Base-by-base conservation (phyloP, 192 early-diverging fungal genomes). In the Lunasporangiospora selenospora region DNA sequence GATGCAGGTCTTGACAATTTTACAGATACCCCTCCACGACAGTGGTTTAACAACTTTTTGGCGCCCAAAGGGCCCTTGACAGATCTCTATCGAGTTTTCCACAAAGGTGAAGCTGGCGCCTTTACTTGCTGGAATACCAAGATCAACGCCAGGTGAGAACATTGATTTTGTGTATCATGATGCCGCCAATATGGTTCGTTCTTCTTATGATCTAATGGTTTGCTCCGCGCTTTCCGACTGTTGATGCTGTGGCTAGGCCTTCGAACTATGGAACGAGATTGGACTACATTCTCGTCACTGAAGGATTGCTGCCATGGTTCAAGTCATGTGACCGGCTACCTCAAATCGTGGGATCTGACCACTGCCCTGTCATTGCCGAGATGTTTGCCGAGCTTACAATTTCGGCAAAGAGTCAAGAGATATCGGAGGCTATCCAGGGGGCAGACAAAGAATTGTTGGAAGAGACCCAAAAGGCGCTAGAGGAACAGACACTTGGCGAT, bases 101-200 rank as follows among this genome's bases (percentile, higher is more conserved):
- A 89, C 50, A 87, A 89, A 16, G 73, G 66, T 40, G 59, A 75
- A 30, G 48, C 55, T 42, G 81, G 80, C 9, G 81, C 83, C 31
- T 86, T 65, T 67, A 86, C 84, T 4, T 83, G 81, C 57, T 94
- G 92, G 92, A 93, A 91, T 62, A 84, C 88, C 6, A 75, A 81
- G 47, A 81, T 88, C 24, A 86, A 91, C 61, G 90, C 87, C 37
- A 80, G 89, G 87, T 81, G 61, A 49, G 13, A 1, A 3, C 8
- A 39, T n/a, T n/a, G n/a, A n/a, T n/a, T n/a, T n/a, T n/a, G n/a
- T n/a, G n/a, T n/a, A n/a, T n/a, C n/a, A n/a, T n/a, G n/a, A n/a
- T n/a, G n/a, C n/a, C n/a, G n/a, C n/a, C n/a, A n/a, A n/a, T n/a
- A n/a, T n/a, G n/a, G n/a, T n/a, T n/a, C n/a, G n/a, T n/a, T n/a